Base-by-base conservation (phyloP, 2,329 filamentous ascomycete species). In the Fusarium odoratissimum region DNA sequence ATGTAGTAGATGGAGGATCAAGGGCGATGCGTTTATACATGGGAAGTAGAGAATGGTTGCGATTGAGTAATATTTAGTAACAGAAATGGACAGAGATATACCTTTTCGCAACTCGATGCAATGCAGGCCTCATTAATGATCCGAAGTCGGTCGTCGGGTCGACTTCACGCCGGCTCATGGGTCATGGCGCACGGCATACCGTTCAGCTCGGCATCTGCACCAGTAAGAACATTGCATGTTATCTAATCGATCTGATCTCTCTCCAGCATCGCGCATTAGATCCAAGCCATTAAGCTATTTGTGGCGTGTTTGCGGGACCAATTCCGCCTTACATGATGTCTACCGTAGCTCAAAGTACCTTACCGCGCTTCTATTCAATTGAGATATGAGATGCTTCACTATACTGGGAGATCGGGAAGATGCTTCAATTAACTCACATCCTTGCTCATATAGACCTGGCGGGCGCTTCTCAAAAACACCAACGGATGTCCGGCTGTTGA, bases 221-320 rank as follows among this genome's bases (percentile, higher is more conserved):
- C 69, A 71, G 48, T 67, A 46, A 62, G 46, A 37, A 9, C 21
- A 5, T 25, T 9, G 14, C n/a, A 11, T 64, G 46, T 62, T 61
- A 75, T 75, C 72, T 75, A 73, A 75, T 75, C 73, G 30, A 75
- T 75, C 73, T 58, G 45, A 73, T 67, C 72, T 60, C 64, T 54
- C 28, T 37, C 41, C 37, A 66, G 33, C 25, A 28, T 64, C 37
- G 12, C 16, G 54, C 54, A 28, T 35, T 57, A 48, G 19, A 28
- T 28, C 37, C 14, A 30, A 37, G 23, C 31, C 8, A 14, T 33
- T 4, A 17, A 30, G 23, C 30, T 41, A 8, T 44, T 12, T 19
- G 37, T 56, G 48, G 48, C 38, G 37, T 41, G 37, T 16, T 35
- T 8, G 58, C 60, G 51, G 52, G 37, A 58, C 8, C 10, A 37